A percentile compares a stretch with the other conserved stretches of the same genome.
Conservation (phyloP, 2,329 filamentous ascomycete genomes). For the Neonectria coccinea region DNA sequence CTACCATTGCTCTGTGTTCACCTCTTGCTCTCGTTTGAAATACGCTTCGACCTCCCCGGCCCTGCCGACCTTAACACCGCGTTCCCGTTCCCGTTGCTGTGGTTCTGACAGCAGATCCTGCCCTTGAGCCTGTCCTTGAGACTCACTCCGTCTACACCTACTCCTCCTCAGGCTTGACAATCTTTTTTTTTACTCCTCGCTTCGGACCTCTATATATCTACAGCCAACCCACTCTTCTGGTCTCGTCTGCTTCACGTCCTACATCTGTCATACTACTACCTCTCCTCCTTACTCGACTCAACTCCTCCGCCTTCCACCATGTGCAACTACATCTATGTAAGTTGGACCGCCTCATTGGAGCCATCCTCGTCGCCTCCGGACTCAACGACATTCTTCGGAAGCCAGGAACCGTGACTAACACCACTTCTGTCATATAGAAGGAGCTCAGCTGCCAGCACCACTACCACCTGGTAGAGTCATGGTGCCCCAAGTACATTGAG, state of each 20-base stretch:
- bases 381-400: background rate
- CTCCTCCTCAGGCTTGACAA: background rate
- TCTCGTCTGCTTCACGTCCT: slow-evolving; percentile 1
- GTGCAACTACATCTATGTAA: slow-evolving; percentile 65
- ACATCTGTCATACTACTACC: slow-evolving; percentile 1
- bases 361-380: slow-evolving; percentile 6
- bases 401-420: slow-evolving; percentile 31
- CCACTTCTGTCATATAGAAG: slow-evolving; percentile 50
- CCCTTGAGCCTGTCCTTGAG: background rate
- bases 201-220: slow-evolving; percentile 16
- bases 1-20: slow-evolving; percentile 42
- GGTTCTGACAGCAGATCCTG: slow-evolving; percentile 13
- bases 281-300: slow-evolving; percentile 9
- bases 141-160: slow-evolving; percentile 10
- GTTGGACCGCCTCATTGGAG: slow-evolving; percentile 33
- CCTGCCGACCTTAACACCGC: slow-evolving; percentile 23
- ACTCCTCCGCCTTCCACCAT: slow-evolving; percentile 47
- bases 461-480: slow-evolving; percentile 62
- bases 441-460: slow-evolving; percentile 64
- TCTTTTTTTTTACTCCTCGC: background rate
- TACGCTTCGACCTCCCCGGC: slow-evolving; percentile 36
- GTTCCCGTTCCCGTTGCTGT: slow-evolving; percentile 16
- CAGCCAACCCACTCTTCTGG: slow-evolving; percentile 8
- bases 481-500: slow-evolving; percentile 60
- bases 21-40: slow-evolving; percentile 38